A percentile compares a stretch with the other conserved stretches of the same genome.
Conservation (phyloP, 768 basidiomycete species). For the Fistulinella prunicolor region DNA sequence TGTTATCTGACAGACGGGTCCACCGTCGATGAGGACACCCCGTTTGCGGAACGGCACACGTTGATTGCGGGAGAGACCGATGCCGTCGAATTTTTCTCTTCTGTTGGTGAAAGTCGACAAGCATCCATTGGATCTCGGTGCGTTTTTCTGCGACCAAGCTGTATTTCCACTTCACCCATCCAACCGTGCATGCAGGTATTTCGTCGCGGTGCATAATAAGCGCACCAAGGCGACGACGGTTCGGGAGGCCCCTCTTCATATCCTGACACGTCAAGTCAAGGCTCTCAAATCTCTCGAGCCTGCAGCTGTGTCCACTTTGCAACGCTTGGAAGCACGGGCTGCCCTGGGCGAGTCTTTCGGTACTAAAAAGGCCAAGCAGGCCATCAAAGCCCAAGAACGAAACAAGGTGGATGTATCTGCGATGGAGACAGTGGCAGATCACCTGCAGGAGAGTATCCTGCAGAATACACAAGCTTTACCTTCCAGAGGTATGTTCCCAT, state of each 20-base stretch:
- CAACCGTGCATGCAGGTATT: slow-evolving; percentile 55
- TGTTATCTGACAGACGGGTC: slow-evolving; percentile 47
- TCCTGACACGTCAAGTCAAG: slow-evolving; percentile 79
- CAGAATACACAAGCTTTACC: slow-evolving; percentile 67
- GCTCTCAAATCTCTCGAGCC: slow-evolving; percentile 66
- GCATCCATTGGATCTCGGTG: slow-evolving; percentile 68
- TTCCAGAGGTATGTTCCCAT: slow-evolving; percentile 54
- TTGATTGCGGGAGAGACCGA: slow-evolving; percentile 83
- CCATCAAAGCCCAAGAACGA: slow-evolving; percentile 80
- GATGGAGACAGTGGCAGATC: slow-evolving; percentile 79
- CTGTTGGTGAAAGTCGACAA: no score
- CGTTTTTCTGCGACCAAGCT: no score
- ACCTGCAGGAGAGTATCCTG: slow-evolving; percentile 82
- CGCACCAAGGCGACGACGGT: slow-evolving; percentile 67
- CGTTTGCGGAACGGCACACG: slow-evolving; percentile 31
- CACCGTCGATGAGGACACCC: slow-evolving; percentile 23
- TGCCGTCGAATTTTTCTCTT: slow-evolving; percentile 76
- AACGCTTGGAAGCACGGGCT: slow-evolving; percentile 61
- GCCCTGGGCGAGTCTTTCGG: slow-evolving; percentile 92
- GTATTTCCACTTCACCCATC: no score
- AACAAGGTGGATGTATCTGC: slow-evolving; percentile 87
- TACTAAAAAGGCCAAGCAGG: slow-evolving; percentile 88
- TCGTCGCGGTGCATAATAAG: slow-evolving; percentile 80
- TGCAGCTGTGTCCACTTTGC: slow-evolving; percentile 45
- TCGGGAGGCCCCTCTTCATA: slow-evolving; percentile 62